A percentile compares a stretch with the other conserved stretches of the same genome.
Evolutionary conservation across 2,329 filamentous ascomycete genomes (phyloP).

Genomic region (Aschersonia sp.): DNA sequence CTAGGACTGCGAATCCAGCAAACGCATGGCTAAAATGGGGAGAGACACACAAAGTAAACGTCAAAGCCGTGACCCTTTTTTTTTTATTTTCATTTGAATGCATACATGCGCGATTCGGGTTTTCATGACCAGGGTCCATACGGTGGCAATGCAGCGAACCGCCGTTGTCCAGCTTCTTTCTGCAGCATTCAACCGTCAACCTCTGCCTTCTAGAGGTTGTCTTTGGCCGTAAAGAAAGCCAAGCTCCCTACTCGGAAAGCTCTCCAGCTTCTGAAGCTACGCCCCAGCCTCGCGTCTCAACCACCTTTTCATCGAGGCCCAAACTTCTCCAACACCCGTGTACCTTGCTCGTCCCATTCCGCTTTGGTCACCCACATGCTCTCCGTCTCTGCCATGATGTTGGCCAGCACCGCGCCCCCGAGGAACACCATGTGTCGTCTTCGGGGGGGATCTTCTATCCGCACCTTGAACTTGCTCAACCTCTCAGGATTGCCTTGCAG

Average conservation of each 20-base stretch:
- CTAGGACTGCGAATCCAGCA: too few relatives aligned
- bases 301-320: conserved; percentile 54
- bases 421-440: conserved; percentile 99
- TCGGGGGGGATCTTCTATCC: conserved; percentile 94
- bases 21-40: too few relatives aligned
- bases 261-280: background rate
- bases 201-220: too few relatives aligned
- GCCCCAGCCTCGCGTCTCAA: background rate
- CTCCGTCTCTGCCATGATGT: conserved; percentile 98
- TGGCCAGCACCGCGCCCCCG: conserved; percentile 88
- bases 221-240: too few relatives aligned
- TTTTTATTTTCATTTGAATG: too few relatives aligned
- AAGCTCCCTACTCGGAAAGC: background rate
- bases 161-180: too few relatives aligned
- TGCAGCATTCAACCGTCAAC: too few relatives aligned
- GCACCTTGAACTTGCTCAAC: conserved; percentile 96
- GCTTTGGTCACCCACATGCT: conserved; percentile 97
- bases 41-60: too few relatives aligned
- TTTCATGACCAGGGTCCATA: too few relatives aligned
- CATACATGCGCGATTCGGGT: too few relatives aligned
- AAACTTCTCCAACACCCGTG: conserved; percentile 76
- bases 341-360: conserved; percentile 91
- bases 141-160: too few relatives aligned
- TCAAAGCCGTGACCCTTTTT: too few relatives aligned
- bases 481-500: conserved; percentile 85